Conservation (phyloP, 495 filamentous ascomycete genomes). For the Hyaloscypha variabilis region DNA sequence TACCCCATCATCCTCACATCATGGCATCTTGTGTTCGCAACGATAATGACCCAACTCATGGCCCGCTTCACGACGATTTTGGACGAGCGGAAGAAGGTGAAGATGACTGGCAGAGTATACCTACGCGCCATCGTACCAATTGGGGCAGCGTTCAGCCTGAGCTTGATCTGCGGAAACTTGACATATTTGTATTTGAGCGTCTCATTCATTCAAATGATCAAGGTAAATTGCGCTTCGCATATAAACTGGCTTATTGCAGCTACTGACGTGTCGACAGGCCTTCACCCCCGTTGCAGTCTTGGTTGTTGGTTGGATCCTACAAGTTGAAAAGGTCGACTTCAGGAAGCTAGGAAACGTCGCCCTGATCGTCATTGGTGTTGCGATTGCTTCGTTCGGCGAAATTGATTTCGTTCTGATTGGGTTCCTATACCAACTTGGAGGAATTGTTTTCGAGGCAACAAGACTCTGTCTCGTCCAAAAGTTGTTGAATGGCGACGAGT, state of each 20-base stretch:
- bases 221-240: conserved; percentile 43
- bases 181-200: conserved; percentile 92
- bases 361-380: conserved; percentile 85
- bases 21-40: conserved; percentile 91
- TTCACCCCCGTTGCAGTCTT: conserved; percentile 91
- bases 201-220: conserved; percentile 97
- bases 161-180: conserved; percentile 92
- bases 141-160: conserved; percentile 89
- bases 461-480: conserved; percentile 91
- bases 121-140: conserved; percentile 91
- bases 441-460: conserved; percentile 87
- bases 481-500: conserved; percentile 84
- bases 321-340: conserved; percentile 74
- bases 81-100: conserved; percentile 86
- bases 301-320: conserved; percentile 80
- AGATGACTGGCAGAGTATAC: conserved; percentile 92
- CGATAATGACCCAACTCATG: conserved; percentile 86
- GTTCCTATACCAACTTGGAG: conserved; percentile 82
- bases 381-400: conserved; percentile 90
- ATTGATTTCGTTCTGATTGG: conserved; percentile 88
- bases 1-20: conserved; percentile 81
- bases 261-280: conserved; percentile 45
- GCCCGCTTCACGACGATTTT: conserved; percentile 83
- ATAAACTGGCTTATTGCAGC: conserved; percentile 35
- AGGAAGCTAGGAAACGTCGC: conserved; percentile 84